Base-by-base conservation (phyloP, 2,329 filamentous ascomycete species). In the Emergomyces pasteurianus region DNA sequence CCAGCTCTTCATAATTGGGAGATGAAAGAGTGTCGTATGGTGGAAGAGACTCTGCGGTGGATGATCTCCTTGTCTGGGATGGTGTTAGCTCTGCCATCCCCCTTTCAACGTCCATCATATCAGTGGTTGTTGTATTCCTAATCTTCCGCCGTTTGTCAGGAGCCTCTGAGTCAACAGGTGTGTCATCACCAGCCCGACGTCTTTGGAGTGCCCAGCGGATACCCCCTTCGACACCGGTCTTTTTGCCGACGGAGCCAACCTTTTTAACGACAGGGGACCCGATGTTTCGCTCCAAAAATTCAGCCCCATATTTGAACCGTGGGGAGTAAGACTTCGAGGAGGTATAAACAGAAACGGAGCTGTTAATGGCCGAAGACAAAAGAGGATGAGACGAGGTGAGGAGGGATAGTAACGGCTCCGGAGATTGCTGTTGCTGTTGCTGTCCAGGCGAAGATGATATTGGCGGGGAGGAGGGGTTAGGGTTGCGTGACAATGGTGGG, bases 281-380 rank as follows among this genome's bases (percentile, higher is more conserved):
- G 58, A 96, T 84, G 66, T 90, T 92, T 54, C 89, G 87, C 73
- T 97, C 92, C 23, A 96, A 86, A 68, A 95, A 90, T 72, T 96
- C 90, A 56, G 90, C 92, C 63, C 91, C 85, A n/a, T 89, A 88
- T 73, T 89, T 91, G 71, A 96, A 90, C 1, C 88, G 83, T 0
- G 92, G 91, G 1, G 90, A 95, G 69, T 92, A 95, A 66, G 92
- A 90, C 74, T 97, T 96, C 12, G 89, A 91, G 2, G 83, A 86
- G 34, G 88, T 87, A 72, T 97, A 97, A 1, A 89, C 90, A 1
- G 88, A 90, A 8, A 92, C 83, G 0, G 91, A 92, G 58, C 87
- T 86, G 66, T 89, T 90, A 67, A 95, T 92, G 0, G 91, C 90
- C 34, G 85, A 90, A 10, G 89, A 90, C 18, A 96, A 82, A 63